A percentile compares a stretch with the other conserved stretches of the same genome.
Conservation (phyloP, 768 basidiomycete species). For the Nidularia sp. region DNA sequence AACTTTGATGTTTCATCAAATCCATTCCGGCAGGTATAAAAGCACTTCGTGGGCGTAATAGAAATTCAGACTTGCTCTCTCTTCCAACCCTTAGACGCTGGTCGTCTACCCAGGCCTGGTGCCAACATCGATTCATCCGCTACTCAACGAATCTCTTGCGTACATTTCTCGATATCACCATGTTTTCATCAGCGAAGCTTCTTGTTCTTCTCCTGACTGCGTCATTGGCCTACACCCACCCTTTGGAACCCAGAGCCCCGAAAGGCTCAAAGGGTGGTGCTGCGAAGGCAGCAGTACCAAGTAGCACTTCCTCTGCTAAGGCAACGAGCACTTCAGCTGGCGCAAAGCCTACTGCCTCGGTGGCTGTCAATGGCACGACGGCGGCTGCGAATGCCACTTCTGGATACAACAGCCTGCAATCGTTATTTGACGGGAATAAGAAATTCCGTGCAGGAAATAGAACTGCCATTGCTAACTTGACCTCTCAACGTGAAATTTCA, state of each 20-base stretch:
- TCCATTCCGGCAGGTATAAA: too few species aligned
- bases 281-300: neutral
- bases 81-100: constrained; percentile 5
- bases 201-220: constrained; percentile 8
- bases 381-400: constrained; percentile 3
- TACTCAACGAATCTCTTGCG: neutral
- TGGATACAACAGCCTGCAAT: constrained; percentile 5
- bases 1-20: too few species aligned
- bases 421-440: constrained; percentile 19
- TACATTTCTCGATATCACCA: too few species aligned
- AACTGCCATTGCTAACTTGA: constrained; percentile 6
- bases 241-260: constrained; percentile 3
- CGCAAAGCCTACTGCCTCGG: neutral
- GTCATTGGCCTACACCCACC: constrained; percentile 10
- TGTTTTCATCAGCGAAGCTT: neutral
- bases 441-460: constrained; percentile 16
- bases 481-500: constrained; percentile 14
- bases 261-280: too few species aligned
- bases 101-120: constrained; percentile 8
- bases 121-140: neutral
- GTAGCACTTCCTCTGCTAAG: neutral
- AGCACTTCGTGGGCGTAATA: too few species aligned
- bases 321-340: neutral
- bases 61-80: neutral
- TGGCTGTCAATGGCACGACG: neutral